Evolutionary conservation across 768 basidiomycete genomes (phyloP), one percentile per base, ranked within the genome.

Genomic region (Krasilnikovozyma curviuscula): DNA sequence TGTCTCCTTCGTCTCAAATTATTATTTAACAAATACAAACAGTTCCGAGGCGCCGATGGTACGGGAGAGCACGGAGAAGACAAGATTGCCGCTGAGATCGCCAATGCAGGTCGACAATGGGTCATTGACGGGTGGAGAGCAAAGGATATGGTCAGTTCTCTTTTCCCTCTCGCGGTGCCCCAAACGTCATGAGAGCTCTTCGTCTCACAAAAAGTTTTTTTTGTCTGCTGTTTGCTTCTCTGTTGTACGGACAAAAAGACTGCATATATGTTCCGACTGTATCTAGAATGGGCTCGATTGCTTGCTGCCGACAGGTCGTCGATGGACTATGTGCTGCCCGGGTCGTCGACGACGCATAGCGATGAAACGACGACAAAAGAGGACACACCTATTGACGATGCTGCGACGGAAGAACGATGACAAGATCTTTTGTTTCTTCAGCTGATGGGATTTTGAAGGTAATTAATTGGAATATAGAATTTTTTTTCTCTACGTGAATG

Each of bases 21-120:
- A n/a, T n/a, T n/a, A n/a, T 44, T n/a, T 31, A 32, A 12, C 44
- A 8, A 23, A 4, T 8, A 13, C 42, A 9, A 3, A 7, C 31
- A 52, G 50, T 47, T 52, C 50, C 45, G 30, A 23, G 50, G 50
- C 19, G 50, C 46, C 33, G 50, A 40, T 16, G 19, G 18, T 5
- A 29, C 7, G 13, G 41, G 41, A 12, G 28, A 42, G 14, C 21
- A 27, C 12, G 50, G 50, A 5, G 33, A 46, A 27, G 45, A 52
- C 28, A 19, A 34, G n/a, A 46, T 52, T 16, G 50, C 50, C 5
- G 18, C 39, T 24, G 33, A 16, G 13, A 52, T 52, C 21, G 50
- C 50, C 7, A 41, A 46, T 1, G 41, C 18, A 9, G 50, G 50
- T n/a, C 24, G 31, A 42, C 10, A 46, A 33, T 14, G 46, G 50